phyloP scores from a whole-genome alignment of 2,329 filamentous ascomycete species.

The Penicillium sp. region DNA sequence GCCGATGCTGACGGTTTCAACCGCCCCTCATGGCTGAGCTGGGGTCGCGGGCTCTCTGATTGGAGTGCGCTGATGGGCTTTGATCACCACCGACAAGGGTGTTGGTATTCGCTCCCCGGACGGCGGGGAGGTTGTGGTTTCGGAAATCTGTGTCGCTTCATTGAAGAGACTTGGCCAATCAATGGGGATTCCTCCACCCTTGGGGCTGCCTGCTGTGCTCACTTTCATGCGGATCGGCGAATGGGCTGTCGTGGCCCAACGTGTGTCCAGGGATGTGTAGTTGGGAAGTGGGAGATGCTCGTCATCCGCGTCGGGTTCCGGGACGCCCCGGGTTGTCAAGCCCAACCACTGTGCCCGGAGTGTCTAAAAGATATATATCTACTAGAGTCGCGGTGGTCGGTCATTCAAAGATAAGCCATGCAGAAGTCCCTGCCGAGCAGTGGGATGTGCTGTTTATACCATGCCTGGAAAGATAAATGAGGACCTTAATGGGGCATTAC shows the following conservation, averaged over 20 bases:
- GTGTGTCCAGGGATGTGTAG: slow-evolving; percentile 5
- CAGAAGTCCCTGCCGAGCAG: too few relatives aligned
- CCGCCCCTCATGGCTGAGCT: slow-evolving; percentile 7
- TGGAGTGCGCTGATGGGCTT: slow-evolving; percentile 1
- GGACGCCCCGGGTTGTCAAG: slow-evolving; percentile 4
- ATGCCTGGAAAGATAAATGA: not conserved
- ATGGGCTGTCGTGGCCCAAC: not conserved
- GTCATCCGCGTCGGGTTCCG: slow-evolving; percentile 5
- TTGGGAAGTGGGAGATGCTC: slow-evolving; percentile 64
- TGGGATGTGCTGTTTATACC: too few relatives aligned
- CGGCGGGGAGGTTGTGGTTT: not conserved
- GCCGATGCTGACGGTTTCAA: slow-evolving; percentile 7
- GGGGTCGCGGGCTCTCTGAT: slow-evolving; percentile 10
- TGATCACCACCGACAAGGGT: slow-evolving; percentile 1
- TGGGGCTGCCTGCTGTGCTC: not conserved
- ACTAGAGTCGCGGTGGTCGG: too few relatives aligned
- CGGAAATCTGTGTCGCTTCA: not conserved
- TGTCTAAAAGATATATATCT: too few relatives aligned
- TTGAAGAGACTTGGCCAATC: slow-evolving; percentile 5
- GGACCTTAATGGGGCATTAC: not conserved
- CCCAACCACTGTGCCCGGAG: too few relatives aligned
- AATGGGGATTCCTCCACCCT: not conserved
- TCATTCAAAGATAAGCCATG: too few relatives aligned
- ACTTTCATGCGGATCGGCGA: not conserved
- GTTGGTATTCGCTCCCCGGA: not conserved